These are phyloP conservation scores for Anthostomella pinea DNA, from an alignment of 2,329 filamentous ascomycete genomes.

Conservation along the genomic window DNA sequence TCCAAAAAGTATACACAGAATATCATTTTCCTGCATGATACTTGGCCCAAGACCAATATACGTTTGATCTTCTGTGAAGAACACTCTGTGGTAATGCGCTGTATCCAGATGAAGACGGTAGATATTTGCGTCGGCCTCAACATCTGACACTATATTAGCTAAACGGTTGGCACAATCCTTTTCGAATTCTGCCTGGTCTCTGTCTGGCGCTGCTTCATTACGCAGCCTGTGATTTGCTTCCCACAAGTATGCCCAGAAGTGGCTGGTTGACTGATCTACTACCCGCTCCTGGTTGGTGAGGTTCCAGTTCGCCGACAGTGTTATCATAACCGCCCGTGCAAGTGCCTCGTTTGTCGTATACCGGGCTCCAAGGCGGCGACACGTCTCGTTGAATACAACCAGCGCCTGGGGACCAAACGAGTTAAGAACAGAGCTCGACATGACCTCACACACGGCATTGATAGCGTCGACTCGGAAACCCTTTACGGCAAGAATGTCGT, in stretches of 20 bases:
- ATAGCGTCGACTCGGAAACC: slow-evolving; percentile 1
- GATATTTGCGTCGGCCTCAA: neutral
- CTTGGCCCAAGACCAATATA: slow-evolving; percentile 3
- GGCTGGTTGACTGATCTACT: neutral
- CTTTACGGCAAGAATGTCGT: neutral
- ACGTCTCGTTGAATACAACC: neutral
- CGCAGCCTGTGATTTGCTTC: neutral
- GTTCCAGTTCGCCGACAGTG: slow-evolving; percentile 1
- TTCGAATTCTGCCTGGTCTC: neutral
- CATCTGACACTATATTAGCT: neutral
- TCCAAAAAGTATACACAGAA: slow-evolving; percentile 4
- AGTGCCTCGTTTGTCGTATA: neutral
- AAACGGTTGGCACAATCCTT: neutral
- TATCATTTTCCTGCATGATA: slow-evolving; percentile 2
- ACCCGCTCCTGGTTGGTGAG: neutral
- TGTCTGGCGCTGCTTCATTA: neutral
- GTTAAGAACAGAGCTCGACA: neutral
- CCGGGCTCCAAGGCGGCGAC: neutral
- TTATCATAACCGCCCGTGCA: neutral
- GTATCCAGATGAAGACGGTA: slow-evolving; percentile 2
- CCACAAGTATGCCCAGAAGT: neutral
- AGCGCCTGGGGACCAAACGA: neutral
- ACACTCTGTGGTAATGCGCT: slow-evolving; percentile 1
- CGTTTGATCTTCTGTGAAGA: slow-evolving; percentile 2
- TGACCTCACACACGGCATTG: neutral